Conservation (phyloP, 768 basidiomycete species). For the Calocera cornea region DNA sequence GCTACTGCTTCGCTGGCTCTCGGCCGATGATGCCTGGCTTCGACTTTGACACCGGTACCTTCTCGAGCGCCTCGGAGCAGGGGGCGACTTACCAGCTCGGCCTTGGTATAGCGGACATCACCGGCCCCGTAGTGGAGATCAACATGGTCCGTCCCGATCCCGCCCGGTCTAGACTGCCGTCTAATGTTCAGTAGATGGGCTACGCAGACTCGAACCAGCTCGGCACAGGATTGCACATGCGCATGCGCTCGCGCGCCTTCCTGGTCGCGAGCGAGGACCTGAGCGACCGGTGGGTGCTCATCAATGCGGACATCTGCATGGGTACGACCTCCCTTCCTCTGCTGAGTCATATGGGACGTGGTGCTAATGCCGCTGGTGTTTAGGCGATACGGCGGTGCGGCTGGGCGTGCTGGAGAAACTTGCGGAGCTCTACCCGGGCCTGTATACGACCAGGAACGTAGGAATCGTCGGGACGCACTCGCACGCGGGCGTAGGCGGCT, state of each 20-base stretch:
- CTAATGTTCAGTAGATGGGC: neutral
- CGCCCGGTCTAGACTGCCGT: no score
- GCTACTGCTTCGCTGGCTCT: neutral
- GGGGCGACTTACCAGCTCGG: neutral
- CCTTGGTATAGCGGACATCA: neutral
- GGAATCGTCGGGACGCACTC: conserved; percentile 61
- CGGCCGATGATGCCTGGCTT: neutral
- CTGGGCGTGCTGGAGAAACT: conserved; percentile 25
- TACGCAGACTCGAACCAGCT: neutral
- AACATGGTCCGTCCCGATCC: neutral
- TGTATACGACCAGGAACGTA: conserved; percentile 58
- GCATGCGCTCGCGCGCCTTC: neutral
- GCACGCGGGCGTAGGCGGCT: conserved; percentile 67
- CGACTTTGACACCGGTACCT: no score
- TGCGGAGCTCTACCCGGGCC: conserved; percentile 40
- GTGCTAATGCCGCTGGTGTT: neutral
- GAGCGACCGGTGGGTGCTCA: neutral
- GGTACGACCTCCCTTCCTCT: neutral
- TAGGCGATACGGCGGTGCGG: neutral
- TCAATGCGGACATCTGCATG: neutral
- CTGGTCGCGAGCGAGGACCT: neutral
- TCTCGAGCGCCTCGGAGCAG: neutral
- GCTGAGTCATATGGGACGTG: no score
- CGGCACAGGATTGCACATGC: neutral
- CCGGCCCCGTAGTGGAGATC: neutral